phyloP scores from a whole-genome alignment of 345 rosid genomes.

The Clarkia xantiana region DNA sequence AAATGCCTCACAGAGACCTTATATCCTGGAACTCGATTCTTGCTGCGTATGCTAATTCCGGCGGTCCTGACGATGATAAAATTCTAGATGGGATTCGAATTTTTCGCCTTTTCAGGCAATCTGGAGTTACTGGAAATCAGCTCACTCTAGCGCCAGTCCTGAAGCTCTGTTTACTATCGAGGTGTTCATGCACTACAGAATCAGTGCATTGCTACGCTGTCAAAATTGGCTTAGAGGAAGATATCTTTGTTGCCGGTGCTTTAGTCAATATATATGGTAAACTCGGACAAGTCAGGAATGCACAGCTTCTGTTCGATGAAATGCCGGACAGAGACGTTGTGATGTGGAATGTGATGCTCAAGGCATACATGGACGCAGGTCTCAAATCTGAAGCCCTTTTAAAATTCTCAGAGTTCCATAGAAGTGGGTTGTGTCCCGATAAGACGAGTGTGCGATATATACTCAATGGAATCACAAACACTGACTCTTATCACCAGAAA shows the following conservation, averaged over 20 bases:
- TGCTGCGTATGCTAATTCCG: constrained; percentile 37
- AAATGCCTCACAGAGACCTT: constrained; percentile 32
- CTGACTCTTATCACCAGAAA: constrained; percentile 11
- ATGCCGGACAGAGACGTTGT: constrained; percentile 34
- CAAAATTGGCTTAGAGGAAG: constrained; percentile 36
- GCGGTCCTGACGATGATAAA: constrained; percentile 9
- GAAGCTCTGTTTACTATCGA: constrained; percentile 36
- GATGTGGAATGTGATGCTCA: constrained; percentile 50
- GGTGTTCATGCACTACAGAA: constrained; percentile 33
- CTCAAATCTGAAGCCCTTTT: constrained; percentile 18
- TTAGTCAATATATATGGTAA: constrained; percentile 40
- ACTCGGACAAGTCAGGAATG: constrained; percentile 31
- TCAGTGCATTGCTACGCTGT: constrained; percentile 40
- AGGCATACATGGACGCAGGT: constrained; percentile 27
- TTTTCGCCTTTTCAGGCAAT: constrained; percentile 22
- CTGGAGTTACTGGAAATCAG: constrained; percentile 20
- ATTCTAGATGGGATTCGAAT: constrained; percentile 22
- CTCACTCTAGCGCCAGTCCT: constrained; percentile 40
- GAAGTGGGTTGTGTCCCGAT: constrained; percentile 28
- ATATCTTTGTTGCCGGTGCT: constrained; percentile 33
- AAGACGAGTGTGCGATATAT: constrained; percentile 20
- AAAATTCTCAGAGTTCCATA: constrained; percentile 22
- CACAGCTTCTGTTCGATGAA: constrained; percentile 28
- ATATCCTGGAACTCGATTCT: constrained; percentile 47
- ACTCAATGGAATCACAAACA: constrained; percentile 17